Evolutionary conservation across 1,284 basidiomycete genomes (phyloP).

Genomic region (Naganishia liquefaciens): DNA sequence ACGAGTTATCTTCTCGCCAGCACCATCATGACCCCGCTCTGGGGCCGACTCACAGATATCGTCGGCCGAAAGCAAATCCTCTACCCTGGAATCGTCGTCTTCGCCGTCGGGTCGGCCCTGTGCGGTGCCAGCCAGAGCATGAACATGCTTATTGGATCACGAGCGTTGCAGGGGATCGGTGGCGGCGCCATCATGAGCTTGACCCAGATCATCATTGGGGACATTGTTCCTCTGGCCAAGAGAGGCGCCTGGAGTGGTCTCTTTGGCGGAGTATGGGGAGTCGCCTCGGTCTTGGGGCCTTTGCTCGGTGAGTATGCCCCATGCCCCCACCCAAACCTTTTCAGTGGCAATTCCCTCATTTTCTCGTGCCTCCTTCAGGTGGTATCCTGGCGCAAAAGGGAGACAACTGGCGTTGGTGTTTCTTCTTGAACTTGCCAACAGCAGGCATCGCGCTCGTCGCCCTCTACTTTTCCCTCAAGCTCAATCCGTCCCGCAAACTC

Average conservation of each 20-base stretch:
- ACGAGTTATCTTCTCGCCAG: constrained; percentile 29
- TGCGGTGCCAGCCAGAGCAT: constrained; percentile 30
- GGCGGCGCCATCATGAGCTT: constrained; percentile 48
- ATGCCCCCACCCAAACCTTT: background rate
- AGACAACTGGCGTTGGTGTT: constrained; percentile 52
- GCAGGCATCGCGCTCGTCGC: constrained; percentile 64
- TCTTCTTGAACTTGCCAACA: constrained; percentile 54
- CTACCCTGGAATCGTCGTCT: constrained; percentile 29
- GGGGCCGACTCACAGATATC: constrained; percentile 28
- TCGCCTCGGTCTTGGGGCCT: constrained; percentile 54
- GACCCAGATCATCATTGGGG: constrained; percentile 40
- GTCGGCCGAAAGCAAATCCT: constrained; percentile 31
- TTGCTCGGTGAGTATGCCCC: constrained; percentile 50
- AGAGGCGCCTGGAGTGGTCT: constrained; percentile 50
- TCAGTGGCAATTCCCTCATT: constrained; percentile 26
- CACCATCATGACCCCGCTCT: constrained; percentile 32
- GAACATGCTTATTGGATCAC: constrained; percentile 33
- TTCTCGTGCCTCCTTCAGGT: constrained; percentile 31
- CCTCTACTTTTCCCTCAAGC: constrained; percentile 77
- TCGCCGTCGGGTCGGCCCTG: constrained; percentile 30
- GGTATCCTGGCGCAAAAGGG: constrained; percentile 20
- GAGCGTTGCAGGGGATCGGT: constrained; percentile 49
- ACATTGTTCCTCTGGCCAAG: constrained; percentile 47
- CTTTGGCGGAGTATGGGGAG: constrained; percentile 54
- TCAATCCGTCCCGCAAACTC: constrained; percentile 24